Evolutionary conservation across 257 asterid genomes (phyloP).

Genomic region (Cordia subcordata): DNA sequence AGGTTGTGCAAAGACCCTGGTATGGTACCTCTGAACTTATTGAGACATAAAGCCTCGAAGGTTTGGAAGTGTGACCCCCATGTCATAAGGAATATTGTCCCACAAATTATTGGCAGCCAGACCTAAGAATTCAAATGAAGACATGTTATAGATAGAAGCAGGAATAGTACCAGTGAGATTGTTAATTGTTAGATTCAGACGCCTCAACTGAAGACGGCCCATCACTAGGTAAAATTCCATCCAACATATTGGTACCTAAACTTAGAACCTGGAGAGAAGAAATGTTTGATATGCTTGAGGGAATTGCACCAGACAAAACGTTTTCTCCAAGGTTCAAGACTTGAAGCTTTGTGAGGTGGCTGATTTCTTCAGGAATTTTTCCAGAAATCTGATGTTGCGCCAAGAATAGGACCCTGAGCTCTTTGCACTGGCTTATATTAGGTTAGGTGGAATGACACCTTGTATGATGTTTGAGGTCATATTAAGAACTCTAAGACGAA

Average conservation of each 20-base stretch:
- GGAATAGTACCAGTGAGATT: slow-evolving; percentile 19
- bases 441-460: slow-evolving; percentile 19
- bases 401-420: slow-evolving; percentile 20
- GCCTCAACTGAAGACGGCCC: slow-evolving; percentile 9
- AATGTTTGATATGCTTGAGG: slow-evolving; percentile 19
- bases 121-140: slow-evolving; percentile 6
- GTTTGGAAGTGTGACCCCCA: slow-evolving; percentile 25
- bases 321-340: slow-evolving; percentile 10
- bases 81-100: slow-evolving; percentile 17
- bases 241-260: slow-evolving; percentile 7
- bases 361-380: slow-evolving; percentile 13
- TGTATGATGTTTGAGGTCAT: slow-evolving; percentile 15
- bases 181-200: slow-evolving; percentile 10
- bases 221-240: slow-evolving; percentile 17
- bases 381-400: slow-evolving; percentile 12
- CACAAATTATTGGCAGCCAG: slow-evolving; percentile 11
- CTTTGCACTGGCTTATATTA: slow-evolving; percentile 17
- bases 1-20: slow-evolving; percentile 61
- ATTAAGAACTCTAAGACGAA: slow-evolving; percentile 14
- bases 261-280: slow-evolving; percentile 9
- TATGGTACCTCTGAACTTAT: slow-evolving; percentile 49
- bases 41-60: slow-evolving; percentile 29
- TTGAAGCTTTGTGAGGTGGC: slow-evolving; percentile 12
- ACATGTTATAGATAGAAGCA: slow-evolving; percentile 16
- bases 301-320: slow-evolving; percentile 19